Base-by-base conservation (phyloP, 2,329 filamentous ascomycete genomes). In the Cercospora zeina region DNA sequence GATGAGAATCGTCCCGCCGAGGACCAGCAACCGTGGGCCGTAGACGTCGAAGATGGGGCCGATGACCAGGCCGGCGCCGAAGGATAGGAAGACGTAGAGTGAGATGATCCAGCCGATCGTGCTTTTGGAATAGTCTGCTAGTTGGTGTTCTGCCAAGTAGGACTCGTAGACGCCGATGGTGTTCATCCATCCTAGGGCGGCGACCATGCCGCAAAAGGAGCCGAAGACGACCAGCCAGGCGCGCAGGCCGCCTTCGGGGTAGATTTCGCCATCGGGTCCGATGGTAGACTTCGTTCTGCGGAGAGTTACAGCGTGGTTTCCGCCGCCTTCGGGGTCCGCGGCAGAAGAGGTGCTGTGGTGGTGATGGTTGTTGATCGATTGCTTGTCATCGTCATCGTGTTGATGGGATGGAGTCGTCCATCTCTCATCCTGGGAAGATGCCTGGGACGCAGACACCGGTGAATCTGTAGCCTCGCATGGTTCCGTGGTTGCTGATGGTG, bases 191-290 rank as follows among this genome's bases (percentile, higher is more conserved):
- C 69, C 70, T 13, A 95, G 84, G 1, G 86, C 84, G 6, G 88
- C 63, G 16, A 67, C 51, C 37, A 70, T 61, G 47, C 66, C 66
- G 45, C 67, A 69, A 58, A 69, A 96, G n/a, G 87, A 87, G 19
- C 91, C 92, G 14, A 93, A 77, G 4, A 96, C 90, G 31, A 96
- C 91, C 3, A 90, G 81, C 90, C 92, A 96, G 58, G 90, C 90
- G 66, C 84, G 77, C 13, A 84, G 72, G 10, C 93, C 92, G 54
- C 92, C 91, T 78, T 96, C 92, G 0, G 92, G 92, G 49, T 68
- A 68, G 11, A 63, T 59, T 47, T 64, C 59, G 36, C 62, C 67
- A 63, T 65, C 54, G 1, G 60, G 65, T 1, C 55, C 65, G 11
- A 64, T 54, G n/a, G 61, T 65, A 1, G 63, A 64, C 45, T 54